Evolutionary conservation across 2,329 filamentous ascomycete species (phyloP).

Genomic region (Emmonsia crescens): DNA sequence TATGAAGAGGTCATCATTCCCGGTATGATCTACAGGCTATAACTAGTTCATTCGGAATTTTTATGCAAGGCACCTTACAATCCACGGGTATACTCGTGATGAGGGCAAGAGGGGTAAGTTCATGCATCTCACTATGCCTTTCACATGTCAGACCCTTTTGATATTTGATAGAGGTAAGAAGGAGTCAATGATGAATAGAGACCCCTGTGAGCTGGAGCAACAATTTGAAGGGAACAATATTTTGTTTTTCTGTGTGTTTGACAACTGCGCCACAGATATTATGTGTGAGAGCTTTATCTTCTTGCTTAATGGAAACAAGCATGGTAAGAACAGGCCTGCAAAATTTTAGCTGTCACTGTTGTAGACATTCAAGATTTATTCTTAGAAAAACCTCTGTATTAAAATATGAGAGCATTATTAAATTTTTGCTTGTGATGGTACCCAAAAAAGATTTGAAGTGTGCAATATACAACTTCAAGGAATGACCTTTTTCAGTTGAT

Average conservation of each 20-base stretch:
- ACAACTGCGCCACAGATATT: not conserved
- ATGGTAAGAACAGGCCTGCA: not conserved
- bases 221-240: not conserved
- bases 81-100: not conserved
- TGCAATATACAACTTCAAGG: not conserved
- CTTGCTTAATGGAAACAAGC: not conserved
- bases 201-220: not conserved
- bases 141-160: not conserved
- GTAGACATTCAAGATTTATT: not conserved
- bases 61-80: not conserved
- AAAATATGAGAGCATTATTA: not conserved
- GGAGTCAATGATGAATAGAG: not conserved
- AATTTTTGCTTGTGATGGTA: not conserved
- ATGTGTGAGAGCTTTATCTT: not conserved
- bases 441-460: not conserved
- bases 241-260: not conserved
- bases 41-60: not conserved
- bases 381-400: not conserved
- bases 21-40: not conserved
- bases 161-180: not conserved
- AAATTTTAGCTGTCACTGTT: not conserved
- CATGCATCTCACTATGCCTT: not conserved
- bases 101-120: not conserved
- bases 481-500: not conserved
- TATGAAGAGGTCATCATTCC: not conserved